phyloP scores from a whole-genome alignment of 108 stramenopile genomes.

The Nitzschia inconspicua region DNA sequence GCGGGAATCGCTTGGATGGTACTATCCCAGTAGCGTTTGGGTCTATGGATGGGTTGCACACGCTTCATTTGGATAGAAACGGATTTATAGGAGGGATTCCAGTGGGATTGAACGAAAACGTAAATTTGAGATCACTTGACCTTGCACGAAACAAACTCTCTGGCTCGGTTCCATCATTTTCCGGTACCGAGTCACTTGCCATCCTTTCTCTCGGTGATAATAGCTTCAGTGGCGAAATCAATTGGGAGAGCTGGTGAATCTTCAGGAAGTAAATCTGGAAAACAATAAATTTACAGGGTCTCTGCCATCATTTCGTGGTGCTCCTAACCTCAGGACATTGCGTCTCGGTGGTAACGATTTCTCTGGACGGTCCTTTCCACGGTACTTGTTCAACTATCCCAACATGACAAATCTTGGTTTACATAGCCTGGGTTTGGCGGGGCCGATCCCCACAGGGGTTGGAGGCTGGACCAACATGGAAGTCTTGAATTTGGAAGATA shows the following conservation, averaged over 20 bases:
- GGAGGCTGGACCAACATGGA: constrained; percentile 25
- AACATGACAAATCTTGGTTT: constrained; percentile 11
- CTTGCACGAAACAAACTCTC: constrained; percentile 29
- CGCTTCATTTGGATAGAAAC: constrained; percentile 40
- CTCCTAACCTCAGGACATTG: not conserved
- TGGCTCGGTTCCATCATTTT: constrained; percentile 38
- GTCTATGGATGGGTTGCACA: not conserved
- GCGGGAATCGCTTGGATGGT: constrained; percentile 34
- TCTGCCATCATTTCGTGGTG: constrained; percentile 2
- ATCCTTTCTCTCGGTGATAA: constrained; percentile 9
- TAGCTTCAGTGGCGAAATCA: constrained; percentile 8
- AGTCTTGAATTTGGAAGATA: constrained; percentile 49
- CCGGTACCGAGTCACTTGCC: constrained; percentile 5
- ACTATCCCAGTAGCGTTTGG: constrained; percentile 19
- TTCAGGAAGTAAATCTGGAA: constrained; percentile 7
- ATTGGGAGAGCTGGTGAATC: not conserved
- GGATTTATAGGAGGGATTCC: constrained; percentile 24
- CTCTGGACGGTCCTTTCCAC: constrained; percentile 16
- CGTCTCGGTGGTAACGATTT: not conserved
- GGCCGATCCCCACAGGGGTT: constrained; percentile 15
- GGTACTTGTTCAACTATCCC: constrained; percentile 4
- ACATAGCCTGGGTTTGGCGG: constrained; percentile 8
- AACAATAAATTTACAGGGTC: constrained; percentile 20
- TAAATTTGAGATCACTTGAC: constrained; percentile 30
- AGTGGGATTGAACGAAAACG: constrained; percentile 7